These are phyloP conservation scores for Malus hybrid DNA, from an alignment of 331 rosid species.

Conservation along the genomic window DNA sequence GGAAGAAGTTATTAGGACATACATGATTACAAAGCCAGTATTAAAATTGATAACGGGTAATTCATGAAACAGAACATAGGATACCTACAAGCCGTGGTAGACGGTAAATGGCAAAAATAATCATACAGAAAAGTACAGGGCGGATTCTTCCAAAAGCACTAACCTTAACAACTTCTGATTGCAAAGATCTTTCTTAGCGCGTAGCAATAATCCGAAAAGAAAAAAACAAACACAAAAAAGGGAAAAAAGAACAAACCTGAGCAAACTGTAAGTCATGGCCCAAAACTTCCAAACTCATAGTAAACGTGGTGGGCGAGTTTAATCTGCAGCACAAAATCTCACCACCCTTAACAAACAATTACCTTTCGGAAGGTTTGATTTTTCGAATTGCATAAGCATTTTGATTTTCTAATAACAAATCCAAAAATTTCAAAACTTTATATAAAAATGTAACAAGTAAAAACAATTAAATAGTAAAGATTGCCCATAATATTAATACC, in stretches of 20 bases:
- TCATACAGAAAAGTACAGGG: not conserved
- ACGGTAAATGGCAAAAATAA: not conserved
- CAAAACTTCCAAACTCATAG: slow-evolving; percentile 75
- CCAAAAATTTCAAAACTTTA: not conserved
- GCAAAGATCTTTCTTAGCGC: not conserved
- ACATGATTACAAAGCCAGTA: not conserved
- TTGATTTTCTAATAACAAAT: not conserved
- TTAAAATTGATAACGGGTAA: not conserved
- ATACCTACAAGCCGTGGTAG: not conserved
- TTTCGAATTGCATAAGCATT: not conserved
- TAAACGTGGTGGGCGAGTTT: slow-evolving; percentile 80
- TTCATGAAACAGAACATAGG: not conserved
- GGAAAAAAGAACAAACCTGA: slow-evolving; percentile 46
- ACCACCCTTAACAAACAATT: not conserved
- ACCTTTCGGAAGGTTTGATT: not conserved
- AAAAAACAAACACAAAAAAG: not conserved
- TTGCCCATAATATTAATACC: slow-evolving; percentile 40
- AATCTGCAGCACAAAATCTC: slow-evolving; percentile 35
- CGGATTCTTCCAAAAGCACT: not conserved
- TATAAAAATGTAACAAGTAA: not conserved
- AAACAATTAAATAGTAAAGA: not conserved
- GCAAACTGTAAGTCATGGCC: slow-evolving; percentile 76
- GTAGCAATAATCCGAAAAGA: not conserved
- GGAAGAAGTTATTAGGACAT: slow-evolving; percentile 9
- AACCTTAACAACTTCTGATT: not conserved